Base-by-base conservation (phyloP, 257 asterid genomes). In the Gentiana macrophylla region DNA sequence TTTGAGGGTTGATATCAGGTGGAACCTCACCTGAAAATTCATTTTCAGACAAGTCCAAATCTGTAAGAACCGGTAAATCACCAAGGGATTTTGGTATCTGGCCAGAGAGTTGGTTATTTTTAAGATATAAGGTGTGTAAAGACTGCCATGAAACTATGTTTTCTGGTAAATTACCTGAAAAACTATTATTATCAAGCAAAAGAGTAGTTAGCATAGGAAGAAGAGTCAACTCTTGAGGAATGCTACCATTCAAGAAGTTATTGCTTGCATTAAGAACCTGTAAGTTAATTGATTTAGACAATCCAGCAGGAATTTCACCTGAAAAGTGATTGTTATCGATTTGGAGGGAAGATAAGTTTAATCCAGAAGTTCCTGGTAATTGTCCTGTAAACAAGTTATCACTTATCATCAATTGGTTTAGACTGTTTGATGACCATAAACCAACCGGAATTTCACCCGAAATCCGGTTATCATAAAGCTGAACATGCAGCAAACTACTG, bases 11-110 rank as follows among this genome's bases (percentile, higher is more conserved):
- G 2, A 87, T 45, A 43, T 76, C 77, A 12, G 74, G 59, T 8
- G 98, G 98, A 11, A 91, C 75, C 8, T 61, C 55, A 48, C 98
- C 98, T 0, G 95, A 84, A 32, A 91, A 67, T 7, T 72, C 63
- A 41, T 91, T 91, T 37, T 62, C 61, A 6, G 98, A 91, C 55
- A 91, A 75, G 65, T 91, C 95, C 78, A 91, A 58, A 9, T 63
- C 72, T 10, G 12, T 24, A 12, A 91, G 87, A 37, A 5, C 72
- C 0, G 76, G 82, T 66, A 91, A 66, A 34, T 15, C 66, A 35
- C 84, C 84, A 1, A 91, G 34, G 2, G 78, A 59, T 0, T 72
- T 56, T 4, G 98, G 98, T 56, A 91, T 91, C 68, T 65, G 72
- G 3, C 98, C 98, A 2, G 77, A 78, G 8, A 91, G 73, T 48